These are phyloP conservation scores for Blastomyces parvus DNA, from an alignment of 2,329 filamentous ascomycete genomes.

Conservation along the genomic window DNA sequence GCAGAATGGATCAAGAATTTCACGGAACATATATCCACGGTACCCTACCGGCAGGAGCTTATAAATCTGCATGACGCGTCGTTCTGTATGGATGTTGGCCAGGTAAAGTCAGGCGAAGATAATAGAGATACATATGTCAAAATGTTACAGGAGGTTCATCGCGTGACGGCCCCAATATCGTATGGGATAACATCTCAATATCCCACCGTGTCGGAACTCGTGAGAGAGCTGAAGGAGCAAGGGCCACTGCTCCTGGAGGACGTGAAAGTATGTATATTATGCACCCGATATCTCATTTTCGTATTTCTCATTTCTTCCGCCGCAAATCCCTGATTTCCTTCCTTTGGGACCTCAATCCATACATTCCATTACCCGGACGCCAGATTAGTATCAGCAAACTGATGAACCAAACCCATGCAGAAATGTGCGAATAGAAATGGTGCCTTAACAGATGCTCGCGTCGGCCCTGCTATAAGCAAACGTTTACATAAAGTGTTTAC, in stretches of 20 bases:
- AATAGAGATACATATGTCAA: constrained; percentile 58
- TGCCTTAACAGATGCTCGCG: constrained; percentile 35
- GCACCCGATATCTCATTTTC: not conserved
- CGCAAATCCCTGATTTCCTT: not conserved
- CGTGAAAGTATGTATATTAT: constrained; percentile 36
- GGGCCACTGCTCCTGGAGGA: constrained; percentile 56
- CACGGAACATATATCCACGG: constrained; percentile 68
- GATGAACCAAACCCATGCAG: constrained; percentile 16
- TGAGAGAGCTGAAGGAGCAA: constrained; percentile 47
- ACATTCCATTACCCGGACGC: not conserved
- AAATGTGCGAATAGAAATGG: constrained; percentile 43
- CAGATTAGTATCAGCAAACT: not conserved
- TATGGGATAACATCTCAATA: constrained; percentile 58
- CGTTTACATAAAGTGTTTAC: constrained; percentile 43
- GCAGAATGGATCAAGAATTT: constrained; percentile 64
- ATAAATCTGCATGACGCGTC: constrained; percentile 43
- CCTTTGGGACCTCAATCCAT: not conserved
- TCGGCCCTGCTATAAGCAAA: constrained; percentile 41
- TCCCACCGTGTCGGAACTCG: constrained; percentile 47
- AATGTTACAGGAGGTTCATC: constrained; percentile 66
- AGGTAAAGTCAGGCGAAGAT: constrained; percentile 61
- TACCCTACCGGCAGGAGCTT: constrained; percentile 53
- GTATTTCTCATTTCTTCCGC: not conserved
- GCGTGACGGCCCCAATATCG: constrained; percentile 63
- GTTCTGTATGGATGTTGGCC: constrained; percentile 72